Evolutionary conservation across 192 early-diverging fungal genomes (phyloP).

Genomic region (Coemansia aciculifera): DNA sequence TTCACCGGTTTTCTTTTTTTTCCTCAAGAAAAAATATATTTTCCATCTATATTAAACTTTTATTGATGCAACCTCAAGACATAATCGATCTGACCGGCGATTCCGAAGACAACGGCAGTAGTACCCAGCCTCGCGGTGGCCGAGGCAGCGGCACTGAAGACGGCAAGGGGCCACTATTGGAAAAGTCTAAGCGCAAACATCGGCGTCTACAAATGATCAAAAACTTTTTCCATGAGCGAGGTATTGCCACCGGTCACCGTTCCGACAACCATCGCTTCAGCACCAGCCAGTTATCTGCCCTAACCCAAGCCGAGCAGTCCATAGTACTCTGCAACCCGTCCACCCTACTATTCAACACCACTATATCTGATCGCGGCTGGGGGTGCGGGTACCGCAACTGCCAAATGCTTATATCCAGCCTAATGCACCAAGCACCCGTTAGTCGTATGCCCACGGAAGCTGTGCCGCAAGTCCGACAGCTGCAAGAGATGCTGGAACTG

Average conservation of each 20-base stretch:
- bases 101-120: neutral
- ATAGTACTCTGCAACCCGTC: slow-evolving; percentile 21
- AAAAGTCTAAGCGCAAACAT: neutral
- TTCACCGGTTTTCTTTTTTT: neutral
- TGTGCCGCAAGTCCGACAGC: slow-evolving; percentile 39
- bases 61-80: neutral
- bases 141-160: neutral
- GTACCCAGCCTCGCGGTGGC: neutral
- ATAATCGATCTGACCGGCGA: neutral
- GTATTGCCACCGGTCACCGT: neutral
- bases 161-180: neutral
- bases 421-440: slow-evolving; percentile 1
- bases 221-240: slow-evolving; percentile 24
- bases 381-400: slow-evolving; percentile 74
- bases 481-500: slow-evolving; percentile 60
- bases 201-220: slow-evolving; percentile 14
- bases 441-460: neutral
- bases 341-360: slow-evolving; percentile 28
- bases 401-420: slow-evolving; percentile 65
- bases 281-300: neutral
- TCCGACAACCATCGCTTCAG: slow-evolving; percentile 10
- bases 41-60: neutral
- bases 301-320: neutral
- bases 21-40: neutral
- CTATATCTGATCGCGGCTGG: slow-evolving; percentile 59